Conservation (phyloP, 805 yeast species). For the Candida morakotiae region DNA sequence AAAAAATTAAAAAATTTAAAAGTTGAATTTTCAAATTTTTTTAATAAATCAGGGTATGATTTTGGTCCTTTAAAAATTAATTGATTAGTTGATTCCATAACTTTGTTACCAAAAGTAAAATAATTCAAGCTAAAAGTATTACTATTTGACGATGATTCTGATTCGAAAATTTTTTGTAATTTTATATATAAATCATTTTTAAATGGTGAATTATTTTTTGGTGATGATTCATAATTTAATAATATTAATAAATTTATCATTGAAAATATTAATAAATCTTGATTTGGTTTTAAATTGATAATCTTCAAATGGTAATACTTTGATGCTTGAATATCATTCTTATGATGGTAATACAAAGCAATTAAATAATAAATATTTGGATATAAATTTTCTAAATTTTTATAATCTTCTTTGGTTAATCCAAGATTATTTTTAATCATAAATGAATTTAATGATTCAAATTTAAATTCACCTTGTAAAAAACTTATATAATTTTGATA, state of each 20-base stretch:
- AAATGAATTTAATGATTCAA: conserved; percentile 24
- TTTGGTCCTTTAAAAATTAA: neutral
- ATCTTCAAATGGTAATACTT: conserved; percentile 36
- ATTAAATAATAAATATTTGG: conserved; percentile 37
- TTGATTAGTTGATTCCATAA: neutral
- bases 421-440: conserved; percentile 33
- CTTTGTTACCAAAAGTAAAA: neutral
- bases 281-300: conserved; percentile 14
- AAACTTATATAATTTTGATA: conserved; percentile 37
- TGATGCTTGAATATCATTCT: conserved; percentile 33
- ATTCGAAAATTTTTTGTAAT: neutral
- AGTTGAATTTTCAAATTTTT: neutral
- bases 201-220: neutral
- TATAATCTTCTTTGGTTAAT: conserved; percentile 36
- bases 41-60: neutral
- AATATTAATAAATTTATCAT: conserved; percentile 25
- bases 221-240: conserved; percentile 20
- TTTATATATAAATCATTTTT: conserved; percentile 1
- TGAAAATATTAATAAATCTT: conserved; percentile 26
- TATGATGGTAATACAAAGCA: conserved; percentile 35
- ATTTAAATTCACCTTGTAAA: conserved; percentile 19
- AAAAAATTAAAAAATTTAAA: conserved; percentile 1
- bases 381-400: conserved; percentile 30
- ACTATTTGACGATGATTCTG: neutral
- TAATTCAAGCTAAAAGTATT: neutral